phyloP scores from a whole-genome alignment of 306 rosid species.

The Canavalia gladiata region DNA sequence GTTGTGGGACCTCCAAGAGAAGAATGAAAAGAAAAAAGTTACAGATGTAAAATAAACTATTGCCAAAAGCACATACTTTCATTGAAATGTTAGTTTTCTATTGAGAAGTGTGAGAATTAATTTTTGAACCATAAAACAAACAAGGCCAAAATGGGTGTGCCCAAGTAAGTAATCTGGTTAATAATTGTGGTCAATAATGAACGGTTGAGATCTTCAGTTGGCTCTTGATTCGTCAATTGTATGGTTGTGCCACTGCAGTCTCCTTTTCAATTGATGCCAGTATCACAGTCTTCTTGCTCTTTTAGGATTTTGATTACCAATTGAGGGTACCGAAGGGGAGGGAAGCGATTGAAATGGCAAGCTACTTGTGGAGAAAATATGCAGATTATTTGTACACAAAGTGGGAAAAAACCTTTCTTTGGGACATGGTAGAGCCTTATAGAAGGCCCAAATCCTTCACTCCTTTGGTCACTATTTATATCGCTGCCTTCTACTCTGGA shows the following conservation, averaged over 20 bases:
- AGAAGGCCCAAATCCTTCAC: slow-evolving; percentile 83
- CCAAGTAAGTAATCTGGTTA: no score
- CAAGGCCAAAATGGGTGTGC: no score
- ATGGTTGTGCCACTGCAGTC: background rate
- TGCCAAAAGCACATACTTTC: background rate
- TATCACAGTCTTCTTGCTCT: background rate
- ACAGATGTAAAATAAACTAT: slow-evolving; percentile 26
- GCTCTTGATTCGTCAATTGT: no score
- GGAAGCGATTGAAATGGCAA: slow-evolving; percentile 62
- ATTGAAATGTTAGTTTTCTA: no score
- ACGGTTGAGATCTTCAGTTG: no score
- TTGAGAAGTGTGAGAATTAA: no score
- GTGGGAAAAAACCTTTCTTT: slow-evolving; percentile 87
- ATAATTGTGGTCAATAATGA: no score
- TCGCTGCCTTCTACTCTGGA: slow-evolving; percentile 87
- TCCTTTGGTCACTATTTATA: slow-evolving; percentile 76
- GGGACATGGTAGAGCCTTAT: slow-evolving; percentile 92
- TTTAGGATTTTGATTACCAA: background rate
- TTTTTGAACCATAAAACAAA: no score
- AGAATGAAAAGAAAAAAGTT: slow-evolving; percentile 45
- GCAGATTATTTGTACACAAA: slow-evolving; percentile 84
- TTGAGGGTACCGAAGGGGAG: slow-evolving; percentile 27
- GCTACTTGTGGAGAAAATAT: slow-evolving; percentile 85
- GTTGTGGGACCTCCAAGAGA: slow-evolving; percentile 48
- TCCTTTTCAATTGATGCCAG: background rate